Base-by-base conservation (phyloP, 2,329 filamentous ascomycete genomes). In the Fonsecaea multimorphosa region DNA sequence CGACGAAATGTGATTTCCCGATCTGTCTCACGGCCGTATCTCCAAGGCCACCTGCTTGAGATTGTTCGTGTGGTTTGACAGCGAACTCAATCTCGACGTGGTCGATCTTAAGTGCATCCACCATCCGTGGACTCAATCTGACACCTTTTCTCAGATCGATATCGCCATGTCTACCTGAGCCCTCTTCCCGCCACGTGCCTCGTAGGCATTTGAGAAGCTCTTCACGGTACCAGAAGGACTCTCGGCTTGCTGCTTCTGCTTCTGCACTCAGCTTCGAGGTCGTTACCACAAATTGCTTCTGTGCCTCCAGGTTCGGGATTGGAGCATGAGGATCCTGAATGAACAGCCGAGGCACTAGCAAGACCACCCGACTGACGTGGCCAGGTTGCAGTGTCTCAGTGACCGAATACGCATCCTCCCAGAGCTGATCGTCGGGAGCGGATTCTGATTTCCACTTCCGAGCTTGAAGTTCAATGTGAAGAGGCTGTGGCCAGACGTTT, bases 161-260 rank as follows among this genome's bases (percentile, higher is more conserved):
- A 1, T 82, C 82, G 2, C 93, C 93, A 53, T 81, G 79, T 44
- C 89, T 84, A 1, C 80, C 80, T 71, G 81, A 78, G 0, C 86
- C 87, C 16, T 81, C 78, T 70, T 88, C 86, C 62, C 82, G 86
- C 93, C 93, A 97, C 0, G 83, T 86, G 0, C 89, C 92, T 29
- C 83, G 84, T 9, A 97, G 79, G 49, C 83, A 82, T 66, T 90
- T 88, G 2, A 97, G 84, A 1, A 97, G 84, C 74, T 87, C 88
- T 76, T 96, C 91, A 16, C 93, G 87, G 76, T 92, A 97, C 93
- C 93, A 97, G 76, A 97, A 97, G 0, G 89, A 87, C 78, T 97
- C 92, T 58, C 93, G 85, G 66, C 85, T 90, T 12, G 88, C 86
- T 36, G 91, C 86, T 78, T 97, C 93, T 51, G 85, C 86, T 69